A percentile compares a stretch with the other conserved stretches of the same genome.
phyloP scores from a whole-genome alignment of 192 early-diverging fungal species.

The Linnemannia zychae region DNA sequence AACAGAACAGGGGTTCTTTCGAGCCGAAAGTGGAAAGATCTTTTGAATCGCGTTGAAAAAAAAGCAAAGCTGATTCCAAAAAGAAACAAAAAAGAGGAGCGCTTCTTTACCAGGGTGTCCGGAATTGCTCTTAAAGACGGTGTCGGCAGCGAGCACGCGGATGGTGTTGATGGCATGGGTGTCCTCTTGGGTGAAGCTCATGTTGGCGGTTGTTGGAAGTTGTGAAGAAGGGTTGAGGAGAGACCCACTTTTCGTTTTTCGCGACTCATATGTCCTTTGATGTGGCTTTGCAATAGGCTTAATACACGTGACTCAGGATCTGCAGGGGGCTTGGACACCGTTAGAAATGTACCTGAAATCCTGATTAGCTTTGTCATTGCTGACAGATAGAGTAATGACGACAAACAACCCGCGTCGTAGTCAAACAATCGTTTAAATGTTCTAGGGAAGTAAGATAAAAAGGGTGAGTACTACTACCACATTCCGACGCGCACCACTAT shows the following conservation, averaged over 20 bases:
- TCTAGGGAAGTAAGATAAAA: neutral
- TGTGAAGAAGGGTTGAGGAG: constrained; percentile 3
- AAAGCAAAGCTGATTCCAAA: neutral
- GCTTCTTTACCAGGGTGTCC: constrained; percentile 89
- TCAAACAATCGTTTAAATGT: too few species aligned
- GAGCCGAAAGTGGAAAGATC: neutral
- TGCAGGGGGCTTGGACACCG: too few species aligned
- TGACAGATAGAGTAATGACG: too few species aligned
- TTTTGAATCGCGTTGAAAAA: neutral
- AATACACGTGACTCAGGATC: neutral
- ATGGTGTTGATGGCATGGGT: constrained; percentile 86
- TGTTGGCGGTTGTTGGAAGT: constrained; percentile 7
- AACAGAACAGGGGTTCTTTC: neutral
- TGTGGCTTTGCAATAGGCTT: neutral
- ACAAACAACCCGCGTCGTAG: too few species aligned
- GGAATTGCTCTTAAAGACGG: constrained; percentile 91
- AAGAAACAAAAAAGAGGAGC: neutral
- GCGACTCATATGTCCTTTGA: neutral
- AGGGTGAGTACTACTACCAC: neutral
- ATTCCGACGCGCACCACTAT: neutral
- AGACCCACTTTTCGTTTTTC: neutral
- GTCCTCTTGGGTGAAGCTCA: constrained; percentile 54
- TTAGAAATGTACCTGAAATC: too few species aligned
- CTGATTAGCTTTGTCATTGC: too few species aligned
- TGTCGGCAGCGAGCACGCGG: constrained; percentile 90